phyloP scores from a whole-genome alignment of 345 rosid species.

The Citrus hindsii region DNA sequence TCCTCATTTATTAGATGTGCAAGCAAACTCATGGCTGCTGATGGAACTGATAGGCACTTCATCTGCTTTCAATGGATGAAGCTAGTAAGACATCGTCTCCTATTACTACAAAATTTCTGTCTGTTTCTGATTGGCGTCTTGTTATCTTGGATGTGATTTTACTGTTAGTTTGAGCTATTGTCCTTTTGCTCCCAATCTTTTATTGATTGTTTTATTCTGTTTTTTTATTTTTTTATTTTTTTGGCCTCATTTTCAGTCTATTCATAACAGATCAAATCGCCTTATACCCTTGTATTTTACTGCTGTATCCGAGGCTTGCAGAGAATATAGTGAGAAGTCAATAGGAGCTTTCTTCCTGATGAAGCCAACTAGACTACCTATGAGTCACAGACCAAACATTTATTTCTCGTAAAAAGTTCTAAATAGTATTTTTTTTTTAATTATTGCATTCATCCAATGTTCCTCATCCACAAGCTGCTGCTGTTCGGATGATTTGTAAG shows the following conservation, averaged over 20 bases:
- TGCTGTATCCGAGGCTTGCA: conserved; percentile 30
- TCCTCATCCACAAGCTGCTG: neutral
- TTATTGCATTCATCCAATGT: no score
- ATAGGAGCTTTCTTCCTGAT: conserved; percentile 37
- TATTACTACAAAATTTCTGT: conserved; percentile 11
- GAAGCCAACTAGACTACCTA: conserved; percentile 59
- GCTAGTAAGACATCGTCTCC: no score
- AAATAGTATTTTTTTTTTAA: no score
- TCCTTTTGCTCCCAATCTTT: neutral
- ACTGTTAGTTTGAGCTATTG: neutral
- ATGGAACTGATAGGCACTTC: conserved; percentile 19
- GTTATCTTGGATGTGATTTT: neutral
- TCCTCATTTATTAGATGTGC: conserved; percentile 36
- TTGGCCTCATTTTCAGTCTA: conserved; percentile 42
- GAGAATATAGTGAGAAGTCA: conserved; percentile 27
- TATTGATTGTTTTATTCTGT: neutral
- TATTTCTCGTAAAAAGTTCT: neutral
- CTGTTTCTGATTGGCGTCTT: neutral
- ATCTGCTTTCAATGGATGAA: conserved; percentile 34
- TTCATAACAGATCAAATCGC: conserved; percentile 57
- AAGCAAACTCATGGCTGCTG: no score
- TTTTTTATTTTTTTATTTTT: neutral
- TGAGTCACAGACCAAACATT: neutral
- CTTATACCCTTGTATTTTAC: conserved; percentile 54
- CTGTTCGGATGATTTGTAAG: conserved; percentile 51